Conservation (phyloP, 164 flowering plant species). For the Amborella trichopoda region DNA sequence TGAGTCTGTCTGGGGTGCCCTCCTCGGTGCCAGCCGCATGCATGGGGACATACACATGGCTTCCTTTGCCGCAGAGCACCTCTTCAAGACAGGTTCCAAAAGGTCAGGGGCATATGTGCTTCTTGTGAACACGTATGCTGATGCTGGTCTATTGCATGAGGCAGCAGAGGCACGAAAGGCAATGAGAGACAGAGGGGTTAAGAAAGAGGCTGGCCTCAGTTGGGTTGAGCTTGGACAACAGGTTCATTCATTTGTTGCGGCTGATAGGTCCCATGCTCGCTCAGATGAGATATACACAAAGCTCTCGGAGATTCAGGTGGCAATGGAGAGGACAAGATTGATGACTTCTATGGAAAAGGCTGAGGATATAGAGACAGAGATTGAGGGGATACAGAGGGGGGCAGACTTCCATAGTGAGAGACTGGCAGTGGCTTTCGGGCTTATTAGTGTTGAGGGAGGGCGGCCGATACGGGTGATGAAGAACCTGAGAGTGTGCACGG, state of each 20-base stretch:
- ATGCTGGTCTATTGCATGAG: constrained; percentile 74
- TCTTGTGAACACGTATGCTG: constrained; percentile 78
- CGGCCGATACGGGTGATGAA: constrained; percentile 46
- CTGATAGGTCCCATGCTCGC: constrained; percentile 48
- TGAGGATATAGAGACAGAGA: too few species aligned
- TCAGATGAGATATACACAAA: constrained; percentile 50
- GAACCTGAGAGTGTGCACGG: constrained; percentile 61
- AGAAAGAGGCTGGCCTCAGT: constrained; percentile 91
- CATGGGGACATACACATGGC: constrained; percentile 76
- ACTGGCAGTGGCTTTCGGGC: constrained; percentile 54
- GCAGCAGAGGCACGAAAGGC: constrained; percentile 77
- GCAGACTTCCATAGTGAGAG: constrained; percentile 76
- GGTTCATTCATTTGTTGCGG: constrained; percentile 72
- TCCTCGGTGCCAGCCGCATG: constrained; percentile 68
- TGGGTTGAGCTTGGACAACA: constrained; percentile 91
- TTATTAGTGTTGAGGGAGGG: constrained; percentile 25
- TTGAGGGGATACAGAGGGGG: too few species aligned
- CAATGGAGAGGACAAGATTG: constrained; percentile 67
- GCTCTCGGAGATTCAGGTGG: constrained; percentile 50
- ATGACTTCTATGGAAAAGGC: too few species aligned
- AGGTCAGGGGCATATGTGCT: constrained; percentile 67
- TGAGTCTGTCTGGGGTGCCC: constrained; percentile 84
- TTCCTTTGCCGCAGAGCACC: constrained; percentile 66
- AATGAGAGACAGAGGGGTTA: constrained; percentile 68
- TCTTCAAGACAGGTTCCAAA: constrained; percentile 44